Base-by-base conservation (phyloP, 345 rosid species). In the Euclidium syriacum region DNA sequence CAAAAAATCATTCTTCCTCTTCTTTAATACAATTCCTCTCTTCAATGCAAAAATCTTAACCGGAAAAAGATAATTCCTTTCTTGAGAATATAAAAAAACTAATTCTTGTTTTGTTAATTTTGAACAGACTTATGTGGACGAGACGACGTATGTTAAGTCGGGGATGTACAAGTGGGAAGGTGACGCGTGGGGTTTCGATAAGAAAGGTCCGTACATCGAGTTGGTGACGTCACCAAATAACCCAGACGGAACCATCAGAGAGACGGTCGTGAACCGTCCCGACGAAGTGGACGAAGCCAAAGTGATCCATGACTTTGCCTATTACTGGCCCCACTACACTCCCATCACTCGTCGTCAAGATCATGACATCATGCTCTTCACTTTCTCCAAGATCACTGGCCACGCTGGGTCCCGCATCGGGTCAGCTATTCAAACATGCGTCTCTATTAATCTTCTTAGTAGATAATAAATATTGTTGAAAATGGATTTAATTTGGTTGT, bases 361-460 rank as follows among this genome's bases (percentile, higher is more conserved):
- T 40, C 70, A 87, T 57, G 89, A 85, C 60, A 75, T 85, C 25
- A 89, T 89, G 96, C 80, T 92, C 10, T 92, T 92, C 60, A 92
- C 98, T 44, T 72, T 92, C 72, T 89, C 98, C 70, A 92, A 92
- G 68, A 59, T 83, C 86, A 83, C 91, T 0, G 98, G 98, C 12
- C 96, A 92, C 58, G 98, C 96, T 11, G 96, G 98, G 38, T 76
- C 98, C 27, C 83, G 98, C 29, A 85, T 92, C 26, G 98, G 98
- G 98, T 91, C 29, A 68, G 75, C 15, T 7, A 1, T 41, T 50
- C 10, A 25, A 30, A 34, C 39, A 18, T 51, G 25, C 16, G n/a
- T 35, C 29, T 36, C 5, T 4, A 23, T 22, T 30, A n/a, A n/a
- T n/a, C n/a, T n/a, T n/a, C n/a, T n/a, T n/a, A n/a, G n/a, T n/a